Evolutionary conservation across 345 rosid species (phyloP).

Genomic region (Syzygium jambos): DNA sequence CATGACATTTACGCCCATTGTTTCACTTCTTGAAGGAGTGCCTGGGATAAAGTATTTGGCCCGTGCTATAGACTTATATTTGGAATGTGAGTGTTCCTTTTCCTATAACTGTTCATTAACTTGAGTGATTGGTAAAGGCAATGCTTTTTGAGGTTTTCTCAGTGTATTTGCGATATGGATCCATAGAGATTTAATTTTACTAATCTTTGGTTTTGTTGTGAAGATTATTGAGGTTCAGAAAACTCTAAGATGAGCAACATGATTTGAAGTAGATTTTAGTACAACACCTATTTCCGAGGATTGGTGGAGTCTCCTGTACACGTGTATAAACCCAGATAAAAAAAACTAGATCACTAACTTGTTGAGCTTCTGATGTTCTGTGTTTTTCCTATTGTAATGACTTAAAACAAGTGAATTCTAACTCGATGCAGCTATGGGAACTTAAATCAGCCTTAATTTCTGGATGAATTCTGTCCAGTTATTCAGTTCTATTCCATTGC

Average conservation of each 20-base stretch:
- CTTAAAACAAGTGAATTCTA: background rate
- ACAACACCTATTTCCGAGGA: background rate
- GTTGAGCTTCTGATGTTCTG: background rate
- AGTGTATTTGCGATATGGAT: background rate
- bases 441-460: background rate
- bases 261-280: background rate
- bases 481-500: background rate
- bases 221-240: background rate
- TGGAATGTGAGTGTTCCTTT: slow-evolving; percentile 68
- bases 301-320: background rate
- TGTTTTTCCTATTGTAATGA: background rate
- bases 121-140: background rate
- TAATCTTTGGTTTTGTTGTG: background rate
- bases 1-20: slow-evolving; percentile 86
- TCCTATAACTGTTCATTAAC: background rate
- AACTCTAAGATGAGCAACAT: background rate
- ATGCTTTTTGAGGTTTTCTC: background rate
- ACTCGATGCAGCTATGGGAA: background rate
- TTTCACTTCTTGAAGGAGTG: slow-evolving; percentile 82
- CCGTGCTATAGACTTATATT: slow-evolving; percentile 79
- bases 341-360: background rate
- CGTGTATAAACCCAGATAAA: background rate
- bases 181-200: background rate
- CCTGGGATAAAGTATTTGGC: slow-evolving; percentile 80
- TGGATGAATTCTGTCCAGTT: background rate